Conservation (phyloP, 495 filamentous ascomycete genomes). For the Trichodelitschia bisporula region DNA sequence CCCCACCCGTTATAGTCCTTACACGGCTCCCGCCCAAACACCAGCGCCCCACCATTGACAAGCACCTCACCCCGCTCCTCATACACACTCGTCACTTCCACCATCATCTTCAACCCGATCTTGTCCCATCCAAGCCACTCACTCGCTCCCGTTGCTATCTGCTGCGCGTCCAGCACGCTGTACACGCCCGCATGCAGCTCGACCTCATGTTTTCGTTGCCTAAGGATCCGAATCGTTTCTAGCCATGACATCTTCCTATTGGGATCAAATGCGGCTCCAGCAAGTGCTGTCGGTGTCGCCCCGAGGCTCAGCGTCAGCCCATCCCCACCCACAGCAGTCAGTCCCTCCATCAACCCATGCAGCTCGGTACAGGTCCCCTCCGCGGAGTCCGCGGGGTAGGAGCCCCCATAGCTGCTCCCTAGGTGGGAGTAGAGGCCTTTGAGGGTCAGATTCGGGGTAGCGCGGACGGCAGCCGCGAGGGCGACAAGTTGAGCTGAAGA, state of each 20-base stretch:
- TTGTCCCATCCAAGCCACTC: slow-evolving; percentile 22
- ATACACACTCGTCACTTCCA: slow-evolving; percentile 52
- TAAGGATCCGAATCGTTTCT: slow-evolving; percentile 5
- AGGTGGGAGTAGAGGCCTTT: slow-evolving; percentile 59
- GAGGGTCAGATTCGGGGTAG: slow-evolving; percentile 17
- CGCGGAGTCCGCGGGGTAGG: slow-evolving; percentile 28
- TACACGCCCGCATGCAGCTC: slow-evolving; percentile 56
- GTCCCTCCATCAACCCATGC: slow-evolving; percentile 25
- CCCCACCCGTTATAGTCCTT: slow-evolving; percentile 49
- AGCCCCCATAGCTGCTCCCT: slow-evolving; percentile 41
- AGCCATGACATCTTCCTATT: slow-evolving; percentile 20
- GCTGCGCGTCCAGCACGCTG: slow-evolving; percentile 58
- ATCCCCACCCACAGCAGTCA: slow-evolving; percentile 10
- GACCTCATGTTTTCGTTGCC: slow-evolving; percentile 19
- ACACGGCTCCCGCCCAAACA: slow-evolving; percentile 55
- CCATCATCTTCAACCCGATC: slow-evolving; percentile 43
- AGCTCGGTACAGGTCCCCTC: slow-evolving; percentile 35
- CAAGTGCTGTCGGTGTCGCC: slow-evolving; percentile 47
- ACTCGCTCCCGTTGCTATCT: slow-evolving; percentile 44
- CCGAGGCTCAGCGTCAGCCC: slow-evolving; percentile 45
- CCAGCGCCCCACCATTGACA: slow-evolving; percentile 43
- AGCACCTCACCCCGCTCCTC: slow-evolving; percentile 39
- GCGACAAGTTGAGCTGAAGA: slow-evolving; percentile 22
- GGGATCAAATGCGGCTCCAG: slow-evolving; percentile 18
- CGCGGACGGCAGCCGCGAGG: slow-evolving; percentile 25